A percentile compares a stretch with the other conserved stretches of the same genome.
These are phyloP conservation scores for Lophiotrema nucula DNA, from an alignment of 495 filamentous ascomycete species.

Conservation along the genomic window DNA sequence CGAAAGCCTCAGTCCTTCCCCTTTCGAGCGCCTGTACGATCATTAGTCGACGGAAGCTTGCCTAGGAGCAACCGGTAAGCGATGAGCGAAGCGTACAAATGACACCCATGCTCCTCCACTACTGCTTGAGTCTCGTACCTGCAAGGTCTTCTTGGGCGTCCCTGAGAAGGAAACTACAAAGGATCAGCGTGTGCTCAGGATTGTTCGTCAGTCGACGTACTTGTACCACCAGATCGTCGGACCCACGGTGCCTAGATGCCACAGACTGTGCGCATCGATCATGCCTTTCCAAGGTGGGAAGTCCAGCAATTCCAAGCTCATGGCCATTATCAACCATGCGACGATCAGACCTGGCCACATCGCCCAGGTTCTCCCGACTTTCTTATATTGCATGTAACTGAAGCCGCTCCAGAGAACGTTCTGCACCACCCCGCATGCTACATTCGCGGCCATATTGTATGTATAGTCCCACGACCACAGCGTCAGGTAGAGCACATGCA, in stretches of 20 bases:
- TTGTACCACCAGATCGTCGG: constrained; percentile 93
- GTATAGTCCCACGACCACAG: constrained; percentile 89
- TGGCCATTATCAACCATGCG: constrained; percentile 85
- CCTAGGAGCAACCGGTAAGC: constrained; percentile 15
- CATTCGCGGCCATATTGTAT: constrained; percentile 97
- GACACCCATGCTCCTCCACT: not conserved
- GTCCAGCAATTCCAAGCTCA: constrained; percentile 93
- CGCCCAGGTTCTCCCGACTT: constrained; percentile 69
- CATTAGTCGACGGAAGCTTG: constrained; percentile 17
- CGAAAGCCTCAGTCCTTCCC: no score
- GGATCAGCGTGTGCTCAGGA: constrained; percentile 10
- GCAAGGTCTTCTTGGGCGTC: constrained; percentile 68
- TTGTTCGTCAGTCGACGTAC: constrained; percentile 57
- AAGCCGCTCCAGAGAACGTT: constrained; percentile 86
- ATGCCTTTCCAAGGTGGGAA: constrained; percentile 82
- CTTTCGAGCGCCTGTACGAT: constrained; percentile 6
- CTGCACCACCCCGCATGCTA: constrained; percentile 74
- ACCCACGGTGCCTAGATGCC: constrained; percentile 89
- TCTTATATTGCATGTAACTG: constrained; percentile 70
- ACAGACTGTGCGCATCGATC: constrained; percentile 91
- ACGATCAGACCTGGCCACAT: constrained; percentile 92
- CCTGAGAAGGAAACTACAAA: constrained; percentile 68
- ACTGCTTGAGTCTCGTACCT: constrained; percentile 31
- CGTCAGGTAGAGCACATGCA: constrained; percentile 81
- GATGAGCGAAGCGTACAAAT: not conserved